Evolutionary conservation across 2,329 filamentous ascomycete species (phyloP), one percentile per base, ranked within the genome.

Genomic region (Phialophora tarda): DNA sequence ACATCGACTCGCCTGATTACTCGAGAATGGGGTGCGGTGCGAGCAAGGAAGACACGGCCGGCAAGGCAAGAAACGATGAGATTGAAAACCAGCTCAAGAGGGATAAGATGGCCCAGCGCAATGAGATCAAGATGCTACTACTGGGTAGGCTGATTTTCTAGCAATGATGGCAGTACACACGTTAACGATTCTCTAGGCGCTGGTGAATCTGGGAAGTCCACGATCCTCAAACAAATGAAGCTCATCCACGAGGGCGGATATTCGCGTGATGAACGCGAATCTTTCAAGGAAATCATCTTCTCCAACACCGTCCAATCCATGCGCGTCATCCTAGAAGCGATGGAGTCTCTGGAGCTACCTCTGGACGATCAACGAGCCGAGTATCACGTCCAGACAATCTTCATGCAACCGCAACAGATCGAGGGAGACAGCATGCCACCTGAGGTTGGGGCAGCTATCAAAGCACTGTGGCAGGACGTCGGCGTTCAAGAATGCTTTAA

Each of bases 21-120:
- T 84, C 79, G 90, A 93, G 85, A 77, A 99, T 99, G 95, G 95
- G 95, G 89, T 99, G 95, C 82, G 94, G 94, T 83, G 96, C 97
- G 92, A 98, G 94, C 81, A 97, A 95, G 78, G 95, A 98, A 85
- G 95, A 98, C 84, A 97, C 97, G 90, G 95, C 98, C 93, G 94
- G 95, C 84, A 98, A 97, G 91, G 92, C 93, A 85, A 90, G 95
- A 75, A 98, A 99, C 80, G 95, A 99, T 87, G 94, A 98, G 88
- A 99, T 99, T 78, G 95, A 99, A 84, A 98, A 97, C 81, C 94
- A 98, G 85, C 85, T 98, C 79, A 98, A 97, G 88, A 88, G 92
- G 80, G 95, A 99, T 79, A 96, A 96, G 83, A 91, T 98, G 91
- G 91, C 96, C 86, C 93, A 97, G 84, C 90, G 94, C 76, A 99